A percentile compares a stretch with the other conserved stretches of the same genome.
Conservation (phyloP, 2,329 filamentous ascomycete species). For the Verticillium nonalfalfae region DNA sequence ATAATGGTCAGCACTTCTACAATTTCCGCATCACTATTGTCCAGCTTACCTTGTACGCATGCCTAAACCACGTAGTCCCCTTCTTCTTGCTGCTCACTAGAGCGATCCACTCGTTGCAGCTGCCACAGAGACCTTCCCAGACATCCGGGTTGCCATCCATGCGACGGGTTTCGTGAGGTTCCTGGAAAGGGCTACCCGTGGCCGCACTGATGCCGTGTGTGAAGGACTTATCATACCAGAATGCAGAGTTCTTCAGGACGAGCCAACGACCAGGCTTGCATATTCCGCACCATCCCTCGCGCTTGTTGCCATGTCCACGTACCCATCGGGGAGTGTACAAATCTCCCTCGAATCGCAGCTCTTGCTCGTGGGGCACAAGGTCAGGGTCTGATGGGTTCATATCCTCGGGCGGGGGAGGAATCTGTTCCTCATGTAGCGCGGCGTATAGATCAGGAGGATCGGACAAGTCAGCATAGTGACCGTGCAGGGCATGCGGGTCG, state of each 20-base stretch:
- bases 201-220: conserved; percentile 81
- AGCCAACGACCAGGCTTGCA: conserved; percentile 84
- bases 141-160: conserved; percentile 78
- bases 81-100: conserved; percentile 84
- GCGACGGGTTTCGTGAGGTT: conserved; percentile 66
- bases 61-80: conserved; percentile 86
- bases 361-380: conserved; percentile 71
- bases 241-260: conserved; percentile 83
- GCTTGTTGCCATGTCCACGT: conserved; percentile 78
- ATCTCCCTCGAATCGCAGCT: conserved; percentile 72
- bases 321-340: conserved; percentile 81
- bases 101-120: conserved; percentile 75
- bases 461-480: conserved; percentile 67
- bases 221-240: conserved; percentile 91
- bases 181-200: conserved; percentile 71
- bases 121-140: conserved; percentile 73
- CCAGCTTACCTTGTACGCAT: conserved; percentile 71
- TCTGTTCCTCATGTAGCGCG: conserved; percentile 66
- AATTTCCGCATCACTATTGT: background rate
- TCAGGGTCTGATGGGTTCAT: conserved; percentile 76
- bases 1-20: conserved; percentile 13
- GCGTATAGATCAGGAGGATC: conserved; percentile 74
- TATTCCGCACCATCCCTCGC: conserved; percentile 84
- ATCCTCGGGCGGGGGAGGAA: conserved; percentile 69
- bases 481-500: conserved; percentile 59